phyloP scores from a whole-genome alignment of 2,329 filamentous ascomycete species.

The Colletotrichum sp. region DNA sequence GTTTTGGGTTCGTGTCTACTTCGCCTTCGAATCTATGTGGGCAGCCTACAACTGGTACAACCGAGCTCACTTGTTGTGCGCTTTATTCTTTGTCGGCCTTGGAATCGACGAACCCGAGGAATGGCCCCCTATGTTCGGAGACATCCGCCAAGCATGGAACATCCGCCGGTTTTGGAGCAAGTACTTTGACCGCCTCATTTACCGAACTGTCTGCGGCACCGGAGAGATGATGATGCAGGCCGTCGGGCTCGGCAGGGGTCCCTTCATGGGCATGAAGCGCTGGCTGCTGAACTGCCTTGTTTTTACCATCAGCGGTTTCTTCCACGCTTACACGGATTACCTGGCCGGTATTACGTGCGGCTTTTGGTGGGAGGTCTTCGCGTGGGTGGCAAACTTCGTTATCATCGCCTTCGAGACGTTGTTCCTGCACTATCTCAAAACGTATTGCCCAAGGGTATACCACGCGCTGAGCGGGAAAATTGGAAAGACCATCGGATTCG shows the following conservation, averaged over 20 bases:
- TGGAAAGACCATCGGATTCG: neutral
- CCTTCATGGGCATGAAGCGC: neutral
- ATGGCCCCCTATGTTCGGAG: conserved; percentile 24
- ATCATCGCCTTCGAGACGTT: conserved; percentile 4
- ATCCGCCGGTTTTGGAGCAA: conserved; percentile 23
- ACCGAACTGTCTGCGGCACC: conserved; percentile 4
- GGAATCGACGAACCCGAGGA: conserved; percentile 20
- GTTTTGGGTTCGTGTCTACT: neutral
- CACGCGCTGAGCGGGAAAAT: neutral
- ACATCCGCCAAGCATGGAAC: conserved; percentile 20
- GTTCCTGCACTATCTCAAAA: neutral
- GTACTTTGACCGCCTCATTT: conserved; percentile 23
- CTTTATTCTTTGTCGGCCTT: conserved; percentile 6
- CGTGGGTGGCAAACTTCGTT: conserved; percentile 11
- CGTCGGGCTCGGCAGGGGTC: neutral
- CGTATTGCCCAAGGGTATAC: neutral
- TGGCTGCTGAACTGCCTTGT: conserved; percentile 20
- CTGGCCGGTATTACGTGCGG: neutral
- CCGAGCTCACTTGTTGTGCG: neutral
- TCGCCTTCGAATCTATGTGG: conserved; percentile 9
- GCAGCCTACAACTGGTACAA: conserved; percentile 16
- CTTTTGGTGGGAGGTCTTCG: conserved; percentile 4
- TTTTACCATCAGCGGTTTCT: conserved; percentile 9
- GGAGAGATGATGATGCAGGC: conserved; percentile 1
- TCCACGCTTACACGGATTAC: conserved; percentile 6